These are phyloP conservation scores for Lachancea quebecensis DNA, from an alignment of 805 yeast species.

Conservation along the genomic window DNA sequence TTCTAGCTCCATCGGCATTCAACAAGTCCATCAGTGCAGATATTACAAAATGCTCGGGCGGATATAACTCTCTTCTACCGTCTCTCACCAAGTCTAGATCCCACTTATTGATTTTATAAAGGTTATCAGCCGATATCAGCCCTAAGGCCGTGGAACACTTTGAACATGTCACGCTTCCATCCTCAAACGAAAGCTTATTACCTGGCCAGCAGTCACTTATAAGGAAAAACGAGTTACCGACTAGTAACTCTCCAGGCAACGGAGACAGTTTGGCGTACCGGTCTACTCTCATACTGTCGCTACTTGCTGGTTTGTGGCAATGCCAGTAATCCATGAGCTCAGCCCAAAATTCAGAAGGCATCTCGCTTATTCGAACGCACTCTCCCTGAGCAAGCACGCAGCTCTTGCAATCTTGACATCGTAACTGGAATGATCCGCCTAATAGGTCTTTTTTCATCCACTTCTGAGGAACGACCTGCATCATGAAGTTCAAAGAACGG, in stretches of 20 bases:
- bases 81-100: conserved; percentile 9
- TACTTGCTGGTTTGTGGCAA: conserved; percentile 67
- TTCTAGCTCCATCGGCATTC: conserved; percentile 22
- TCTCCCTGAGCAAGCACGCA: conserved; percentile 10
- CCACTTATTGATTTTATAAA: conserved; percentile 27
- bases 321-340: conserved; percentile 98
- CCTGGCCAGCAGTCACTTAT: conserved; percentile 12
- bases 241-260: conserved; percentile 17
- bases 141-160: conserved; percentile 20
- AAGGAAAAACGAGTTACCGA: conserved; percentile 23
- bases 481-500: conserved; percentile 10
- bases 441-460: conserved; percentile 22
- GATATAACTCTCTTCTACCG: conserved; percentile 7
- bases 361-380: conserved; percentile 35
- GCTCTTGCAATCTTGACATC: conserved; percentile 14
- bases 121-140: conserved; percentile 11
- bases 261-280: conserved; percentile 23
- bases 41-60: conserved; percentile 19
- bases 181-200: background rate
- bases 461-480: conserved; percentile 16
- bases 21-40: conserved; percentile 17
- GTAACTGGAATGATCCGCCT: conserved; percentile 7
- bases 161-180: conserved; percentile 11
- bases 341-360: conserved; percentile 92
- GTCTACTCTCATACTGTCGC: conserved; percentile 10